phyloP scores from a whole-genome alignment of 495 filamentous ascomycete species.

The Penicillium flavigenum region DNA sequence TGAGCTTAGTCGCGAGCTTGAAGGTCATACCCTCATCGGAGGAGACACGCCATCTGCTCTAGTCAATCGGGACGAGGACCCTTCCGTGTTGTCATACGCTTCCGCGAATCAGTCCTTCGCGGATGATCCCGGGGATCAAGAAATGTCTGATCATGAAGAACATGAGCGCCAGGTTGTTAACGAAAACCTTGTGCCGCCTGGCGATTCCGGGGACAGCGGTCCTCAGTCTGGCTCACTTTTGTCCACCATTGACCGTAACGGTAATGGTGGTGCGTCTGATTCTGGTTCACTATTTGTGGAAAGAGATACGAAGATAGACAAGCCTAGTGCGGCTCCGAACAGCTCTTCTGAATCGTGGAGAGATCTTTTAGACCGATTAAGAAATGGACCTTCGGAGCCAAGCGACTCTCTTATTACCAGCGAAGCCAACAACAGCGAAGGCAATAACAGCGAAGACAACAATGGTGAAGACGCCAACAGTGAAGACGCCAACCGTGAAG shows the following conservation, averaged over 20 bases:
- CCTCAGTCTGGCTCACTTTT: slow-evolving; percentile 21
- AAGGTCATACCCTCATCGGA: slow-evolving; percentile 28
- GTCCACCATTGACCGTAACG: slow-evolving; percentile 9
- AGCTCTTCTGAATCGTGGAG: slow-evolving; percentile 8
- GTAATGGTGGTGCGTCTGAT: not conserved
- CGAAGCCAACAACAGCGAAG: slow-evolving; percentile 4
- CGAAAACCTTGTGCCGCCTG: slow-evolving; percentile 9
- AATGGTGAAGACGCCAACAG: not conserved
- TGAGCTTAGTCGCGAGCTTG: slow-evolving; percentile 19
- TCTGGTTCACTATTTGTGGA: not conserved
- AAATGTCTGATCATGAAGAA: slow-evolving; percentile 1
- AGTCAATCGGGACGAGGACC: slow-evolving; percentile 19
- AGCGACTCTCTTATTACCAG: not conserved
- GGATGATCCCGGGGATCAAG: not conserved
- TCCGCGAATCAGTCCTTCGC: slow-evolving; percentile 25
- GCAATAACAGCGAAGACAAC: too few species aligned
- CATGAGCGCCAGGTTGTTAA: slow-evolving; percentile 26
- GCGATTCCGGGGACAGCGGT: slow-evolving; percentile 2
- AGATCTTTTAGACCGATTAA: slow-evolving; percentile 6
- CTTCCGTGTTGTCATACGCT: slow-evolving; percentile 20
- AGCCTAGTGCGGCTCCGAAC: not conserved
- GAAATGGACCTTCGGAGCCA: slow-evolving; percentile 22
- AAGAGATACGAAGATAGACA: not conserved
- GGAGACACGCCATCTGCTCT: slow-evolving; percentile 21
- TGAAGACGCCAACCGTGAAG: slow-evolving; percentile 2